Conservation (phyloP, 257 asterid genomes). For the Penstemon barbatus region DNA sequence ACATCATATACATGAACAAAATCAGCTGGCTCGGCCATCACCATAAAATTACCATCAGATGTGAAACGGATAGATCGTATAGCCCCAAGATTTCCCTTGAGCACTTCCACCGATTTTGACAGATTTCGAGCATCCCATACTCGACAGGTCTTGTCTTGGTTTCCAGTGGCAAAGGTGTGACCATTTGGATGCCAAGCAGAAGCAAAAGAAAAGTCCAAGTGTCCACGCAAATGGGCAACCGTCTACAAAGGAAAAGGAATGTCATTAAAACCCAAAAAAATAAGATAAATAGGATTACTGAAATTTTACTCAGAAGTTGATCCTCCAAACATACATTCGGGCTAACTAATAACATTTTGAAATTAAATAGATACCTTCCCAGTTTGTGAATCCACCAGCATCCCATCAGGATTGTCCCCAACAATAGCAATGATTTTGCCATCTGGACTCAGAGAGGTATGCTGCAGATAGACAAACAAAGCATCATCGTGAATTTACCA, state of each 20-base stretch:
- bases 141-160: conserved; percentile 74
- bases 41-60: conserved; percentile 72
- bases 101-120: conserved; percentile 54
- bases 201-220: conserved; percentile 65
- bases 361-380: conserved; percentile 51
- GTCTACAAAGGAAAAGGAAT: conserved; percentile 32
- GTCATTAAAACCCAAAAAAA: conserved; percentile 1
- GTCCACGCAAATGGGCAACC: conserved; percentile 53
- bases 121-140: conserved; percentile 68
- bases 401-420: conserved; percentile 68
- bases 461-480: conserved; percentile 40
- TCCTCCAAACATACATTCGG: not conserved
- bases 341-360: conserved; percentile 5
- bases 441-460: conserved; percentile 66
- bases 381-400: conserved; percentile 64
- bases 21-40: conserved; percentile 57
- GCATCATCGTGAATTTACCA: not conserved
- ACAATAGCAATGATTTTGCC: conserved; percentile 57
- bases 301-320: not conserved
- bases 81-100: conserved; percentile 72
- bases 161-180: conserved; percentile 59
- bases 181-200: conserved; percentile 80
- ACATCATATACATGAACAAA: conserved; percentile 70
- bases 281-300: not conserved
- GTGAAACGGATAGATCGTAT: conserved; percentile 67